Conservation (phyloP, 352 stramenopile genomes). For the Globisporangium alternatum region DNA sequence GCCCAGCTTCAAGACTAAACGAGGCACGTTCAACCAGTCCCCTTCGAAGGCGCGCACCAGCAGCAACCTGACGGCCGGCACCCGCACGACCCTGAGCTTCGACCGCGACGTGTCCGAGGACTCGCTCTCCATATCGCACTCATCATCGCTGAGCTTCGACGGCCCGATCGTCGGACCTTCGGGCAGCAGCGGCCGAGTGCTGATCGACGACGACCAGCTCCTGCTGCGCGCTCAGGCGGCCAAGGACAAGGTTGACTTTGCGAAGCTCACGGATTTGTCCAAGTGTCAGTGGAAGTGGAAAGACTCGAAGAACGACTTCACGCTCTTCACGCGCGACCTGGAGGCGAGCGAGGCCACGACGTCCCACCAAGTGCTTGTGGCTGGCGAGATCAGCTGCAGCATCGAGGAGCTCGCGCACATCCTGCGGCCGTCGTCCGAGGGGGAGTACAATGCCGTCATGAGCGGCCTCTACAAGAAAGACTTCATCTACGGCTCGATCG, state of each 20-base stretch:
- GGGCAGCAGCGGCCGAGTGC: slow-evolving; percentile 12
- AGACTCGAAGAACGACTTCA: slow-evolving; percentile 28
- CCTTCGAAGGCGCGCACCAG: background rate
- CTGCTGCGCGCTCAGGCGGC: slow-evolving; percentile 24
- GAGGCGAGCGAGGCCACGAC: background rate
- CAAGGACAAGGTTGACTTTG: slow-evolving; percentile 23
- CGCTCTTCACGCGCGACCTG: slow-evolving; percentile 11
- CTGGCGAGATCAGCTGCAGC: slow-evolving; percentile 17
- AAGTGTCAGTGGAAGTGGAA: slow-evolving; percentile 21
- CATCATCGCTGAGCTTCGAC: background rate
- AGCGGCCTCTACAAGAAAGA: slow-evolving; percentile 33
- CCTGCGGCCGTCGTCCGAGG: slow-evolving; percentile 28
- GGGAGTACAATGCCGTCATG: slow-evolving; percentile 38
- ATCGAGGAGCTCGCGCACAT: slow-evolving; percentile 18
- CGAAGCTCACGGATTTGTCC: slow-evolving; percentile 14
- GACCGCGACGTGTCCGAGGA: background rate
- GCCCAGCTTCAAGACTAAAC: background rate
- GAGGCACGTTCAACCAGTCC: background rate
- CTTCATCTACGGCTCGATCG: slow-evolving; percentile 51
- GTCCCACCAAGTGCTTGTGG: slow-evolving; percentile 14
- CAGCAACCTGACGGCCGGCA: background rate
- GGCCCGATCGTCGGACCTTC: background rate
- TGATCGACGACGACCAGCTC: slow-evolving; percentile 32
- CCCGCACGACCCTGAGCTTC: slow-evolving; percentile 4
- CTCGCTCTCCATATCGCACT: background rate